Conservation (phyloP, 2,329 filamentous ascomycete genomes). For the Penicillium verrucosum region DNA sequence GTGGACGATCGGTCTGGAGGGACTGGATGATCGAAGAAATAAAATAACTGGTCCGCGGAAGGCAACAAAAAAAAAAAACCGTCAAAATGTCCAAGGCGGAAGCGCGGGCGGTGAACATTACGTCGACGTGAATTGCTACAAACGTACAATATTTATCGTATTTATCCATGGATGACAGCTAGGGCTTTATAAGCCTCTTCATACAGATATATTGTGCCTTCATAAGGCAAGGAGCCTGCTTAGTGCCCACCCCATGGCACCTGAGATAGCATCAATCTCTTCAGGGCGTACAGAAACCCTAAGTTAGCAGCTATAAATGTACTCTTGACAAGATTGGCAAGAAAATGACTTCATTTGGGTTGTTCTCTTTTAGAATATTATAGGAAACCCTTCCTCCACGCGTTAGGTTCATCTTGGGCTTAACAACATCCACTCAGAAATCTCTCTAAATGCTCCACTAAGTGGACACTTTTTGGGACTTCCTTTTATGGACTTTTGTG, state of each 20-base stretch:
- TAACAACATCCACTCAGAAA: no score
- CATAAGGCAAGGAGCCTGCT: not conserved
- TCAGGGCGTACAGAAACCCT: no score
- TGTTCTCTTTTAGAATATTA: no score
- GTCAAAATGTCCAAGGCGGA: constrained; percentile 9
- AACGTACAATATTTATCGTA: not conserved
- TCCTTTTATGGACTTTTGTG: no score
- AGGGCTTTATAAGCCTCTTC: not conserved
- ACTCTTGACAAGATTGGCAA: no score
- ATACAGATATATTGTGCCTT: not conserved
- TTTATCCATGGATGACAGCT: not conserved
- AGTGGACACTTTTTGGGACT: no score
- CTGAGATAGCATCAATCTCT: no score
- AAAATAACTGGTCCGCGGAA: not conserved
- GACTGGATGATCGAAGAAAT: not conserved
- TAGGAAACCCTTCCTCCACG: no score
- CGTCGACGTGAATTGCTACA: not conserved
- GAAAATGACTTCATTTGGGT: no score
- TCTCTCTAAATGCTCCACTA: no score
- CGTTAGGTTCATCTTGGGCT: no score
- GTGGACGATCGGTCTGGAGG: not conserved
- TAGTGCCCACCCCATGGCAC: not conserved
- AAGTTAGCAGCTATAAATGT: no score
- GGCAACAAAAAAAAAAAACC: constrained; percentile 1
- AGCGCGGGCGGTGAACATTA: not conserved